Percentiles rank a stretch among this genome's conserved stretches.
These are phyloP conservation scores for Metschnikowia bowlesiae DNA, from an alignment of 805 yeast species.

Conservation along the genomic window DNA sequence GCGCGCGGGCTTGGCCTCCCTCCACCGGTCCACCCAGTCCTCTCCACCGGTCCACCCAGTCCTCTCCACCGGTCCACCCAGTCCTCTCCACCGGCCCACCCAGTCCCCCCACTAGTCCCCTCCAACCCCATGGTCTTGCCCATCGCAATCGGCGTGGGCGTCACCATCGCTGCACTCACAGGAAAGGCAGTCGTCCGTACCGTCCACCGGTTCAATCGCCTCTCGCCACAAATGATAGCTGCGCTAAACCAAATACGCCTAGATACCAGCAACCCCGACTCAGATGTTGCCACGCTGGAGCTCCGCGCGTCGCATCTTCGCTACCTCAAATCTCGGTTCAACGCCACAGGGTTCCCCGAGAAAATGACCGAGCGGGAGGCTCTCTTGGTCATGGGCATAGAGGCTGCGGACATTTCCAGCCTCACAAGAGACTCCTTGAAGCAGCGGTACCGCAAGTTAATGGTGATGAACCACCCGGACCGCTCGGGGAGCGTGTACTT, in stretches of 20 bases:
- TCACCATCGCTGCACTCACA: constrained; percentile 16
- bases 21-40: neutral
- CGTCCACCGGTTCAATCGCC: constrained; percentile 9
- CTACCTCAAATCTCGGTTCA: constrained; percentile 18
- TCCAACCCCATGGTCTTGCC: constrained; percentile 17
- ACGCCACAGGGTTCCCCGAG: constrained; percentile 26
- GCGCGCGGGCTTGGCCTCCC: neutral
- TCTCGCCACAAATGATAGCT: constrained; percentile 20
- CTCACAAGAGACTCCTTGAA: constrained; percentile 25
- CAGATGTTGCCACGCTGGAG: constrained; percentile 9
- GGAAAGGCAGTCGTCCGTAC: constrained; percentile 13
- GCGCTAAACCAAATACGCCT: constrained; percentile 16
- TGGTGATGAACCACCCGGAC: constrained; percentile 43
- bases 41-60: neutral
- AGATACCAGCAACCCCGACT: constrained; percentile 5
- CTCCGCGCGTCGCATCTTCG: constrained; percentile 15
- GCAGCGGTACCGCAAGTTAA: constrained; percentile 34
- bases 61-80: neutral
- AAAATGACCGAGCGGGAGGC: constrained; percentile 45
- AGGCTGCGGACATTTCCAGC: constrained; percentile 32
- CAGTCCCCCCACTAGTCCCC: neutral
- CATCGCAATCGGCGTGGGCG: constrained; percentile 16
- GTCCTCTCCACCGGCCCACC: neutral
- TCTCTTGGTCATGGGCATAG: constrained; percentile 36
- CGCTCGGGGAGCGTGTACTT: constrained; percentile 37